Percentiles rank a stretch among this genome's conserved stretches.
Conservation (phyloP, 2,329 filamentous ascomycete genomes). For the Fusarium compactum region DNA sequence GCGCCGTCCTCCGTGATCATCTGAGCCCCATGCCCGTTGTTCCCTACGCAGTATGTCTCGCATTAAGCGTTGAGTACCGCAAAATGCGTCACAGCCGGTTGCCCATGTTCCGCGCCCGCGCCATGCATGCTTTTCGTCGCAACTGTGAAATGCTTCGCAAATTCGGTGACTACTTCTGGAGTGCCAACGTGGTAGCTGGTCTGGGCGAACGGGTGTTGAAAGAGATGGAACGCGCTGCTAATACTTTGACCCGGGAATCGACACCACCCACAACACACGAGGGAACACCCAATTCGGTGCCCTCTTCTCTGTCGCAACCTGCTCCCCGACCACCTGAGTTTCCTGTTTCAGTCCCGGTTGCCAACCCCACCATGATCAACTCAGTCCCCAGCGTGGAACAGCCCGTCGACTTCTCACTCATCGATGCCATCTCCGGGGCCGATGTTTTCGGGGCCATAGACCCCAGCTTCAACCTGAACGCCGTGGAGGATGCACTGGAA, state of each 20-base stretch:
- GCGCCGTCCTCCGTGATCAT: slow-evolving; percentile 64
- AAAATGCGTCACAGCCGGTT: slow-evolving; percentile 73
- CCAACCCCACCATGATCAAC: slow-evolving; percentile 47
- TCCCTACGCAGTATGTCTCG: slow-evolving; percentile 71
- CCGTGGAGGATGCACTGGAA: slow-evolving; percentile 66
- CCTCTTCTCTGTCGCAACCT: slow-evolving; percentile 25
- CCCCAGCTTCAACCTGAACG: slow-evolving; percentile 65
- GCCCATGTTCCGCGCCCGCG: slow-evolving; percentile 69
- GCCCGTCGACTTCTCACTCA: slow-evolving; percentile 56
- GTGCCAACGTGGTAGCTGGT: slow-evolving; percentile 65
- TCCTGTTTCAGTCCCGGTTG: slow-evolving; percentile 21
- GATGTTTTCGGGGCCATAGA: slow-evolving; percentile 68
- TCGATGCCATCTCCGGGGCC: slow-evolving; percentile 61
- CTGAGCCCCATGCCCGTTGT: slow-evolving; percentile 68
- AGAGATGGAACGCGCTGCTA: slow-evolving; percentile 68
- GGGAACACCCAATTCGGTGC: slow-evolving; percentile 40
- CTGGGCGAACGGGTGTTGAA: slow-evolving; percentile 67
- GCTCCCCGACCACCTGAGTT: slow-evolving; percentile 30
- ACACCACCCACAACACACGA: slow-evolving; percentile 45
- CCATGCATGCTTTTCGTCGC: slow-evolving; percentile 65
- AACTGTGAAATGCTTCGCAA: slow-evolving; percentile 66
- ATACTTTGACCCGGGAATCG: slow-evolving; percentile 56
- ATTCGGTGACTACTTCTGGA: slow-evolving; percentile 70
- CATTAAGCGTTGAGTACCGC: slow-evolving; percentile 71
- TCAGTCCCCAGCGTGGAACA: slow-evolving; percentile 50